Base-by-base conservation (phyloP, 495 filamentous ascomycete species). In the Pyrenopolyporus hunteri region DNA sequence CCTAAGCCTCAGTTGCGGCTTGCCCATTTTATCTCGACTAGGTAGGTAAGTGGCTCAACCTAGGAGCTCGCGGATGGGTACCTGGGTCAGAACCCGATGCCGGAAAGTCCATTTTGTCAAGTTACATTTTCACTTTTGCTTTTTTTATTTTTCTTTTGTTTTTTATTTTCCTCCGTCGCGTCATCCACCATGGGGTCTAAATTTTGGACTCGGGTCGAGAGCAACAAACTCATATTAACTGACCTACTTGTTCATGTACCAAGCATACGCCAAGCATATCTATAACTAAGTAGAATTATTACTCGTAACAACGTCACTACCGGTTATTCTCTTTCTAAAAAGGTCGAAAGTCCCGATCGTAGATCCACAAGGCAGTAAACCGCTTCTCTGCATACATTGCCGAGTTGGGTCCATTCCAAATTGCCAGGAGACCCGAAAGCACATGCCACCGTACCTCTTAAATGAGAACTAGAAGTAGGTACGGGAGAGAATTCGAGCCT, bases 1-100 rank as follows among this genome's bases (percentile, higher is more conserved):
- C 22, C 40, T 54, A 23, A 62, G 51, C 57, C 63, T 57, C 51
- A 65, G 62, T 33, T 54, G 50, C 28, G 43, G 61, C 43, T 64
- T 58, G 54, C 14, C 42, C 25, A 20, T 36, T 56, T 16, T 32
- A 43, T 54, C 57, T 64, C 50, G 44, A 39, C 37, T n/a, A 46
- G 49, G 47, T 64, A 48, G 54, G 40, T 64, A 58, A 54, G 37
- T 54, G 32, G 11, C 13, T 59, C 49, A 54, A 26, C 37, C 22
- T 42, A 1, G 23, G 13, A 3, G 3, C 40, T 44, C 37, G 46
- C 46, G 47, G 35, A 62, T 16, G 43, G 49, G n/a, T 14, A 37
- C n/a, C n/a, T n/a, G n/a, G n/a, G n/a, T n/a, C n/a, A 50, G 29
- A 39, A 17, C 32, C 47, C 60, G 53, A 58, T 9, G 19, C 26